Conservation (phyloP, 495 filamentous ascomycete species). For the Xylaria intraflava region DNA sequence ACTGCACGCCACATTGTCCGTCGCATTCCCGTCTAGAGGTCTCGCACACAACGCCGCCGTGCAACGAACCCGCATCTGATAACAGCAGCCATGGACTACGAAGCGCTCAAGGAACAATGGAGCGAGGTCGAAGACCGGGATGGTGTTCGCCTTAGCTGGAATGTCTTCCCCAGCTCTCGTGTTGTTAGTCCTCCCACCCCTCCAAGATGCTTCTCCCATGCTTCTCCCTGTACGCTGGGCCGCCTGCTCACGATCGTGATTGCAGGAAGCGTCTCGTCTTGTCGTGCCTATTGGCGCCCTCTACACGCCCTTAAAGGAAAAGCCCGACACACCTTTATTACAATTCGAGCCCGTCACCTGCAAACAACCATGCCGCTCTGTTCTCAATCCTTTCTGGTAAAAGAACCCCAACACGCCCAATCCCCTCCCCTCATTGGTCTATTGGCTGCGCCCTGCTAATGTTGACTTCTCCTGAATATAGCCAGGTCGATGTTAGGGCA, state of each 20-base stretch:
- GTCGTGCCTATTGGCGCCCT: conserved; percentile 96
- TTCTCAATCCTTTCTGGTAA: conserved; percentile 95
- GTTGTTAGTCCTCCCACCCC: conserved; percentile 57
- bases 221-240: conserved; percentile 12
- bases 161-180: conserved; percentile 96
- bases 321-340: conserved; percentile 78
- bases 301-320: conserved; percentile 96
- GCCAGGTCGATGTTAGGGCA: conserved; percentile 91
- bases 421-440: background rate
- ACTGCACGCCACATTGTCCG: background rate
- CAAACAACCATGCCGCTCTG: conserved; percentile 91
- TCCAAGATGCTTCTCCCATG: too few relatives aligned
- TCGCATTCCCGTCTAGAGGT: background rate
- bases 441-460: background rate
- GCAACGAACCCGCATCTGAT: background rate
- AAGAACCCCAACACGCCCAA: conserved; percentile 7
- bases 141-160: conserved; percentile 97
- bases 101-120: conserved; percentile 89
- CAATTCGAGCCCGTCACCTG: conserved; percentile 97
- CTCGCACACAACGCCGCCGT: background rate
- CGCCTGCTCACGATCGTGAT: conserved; percentile 11
- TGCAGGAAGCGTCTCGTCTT: conserved; percentile 88
- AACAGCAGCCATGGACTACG: conserved; percentile 44
- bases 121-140: conserved; percentile 94
- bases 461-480: conserved; percentile 33